phyloP scores from a whole-genome alignment of 1,139 yeast genomes.

The Citeromyces hawaiiensis region DNA sequence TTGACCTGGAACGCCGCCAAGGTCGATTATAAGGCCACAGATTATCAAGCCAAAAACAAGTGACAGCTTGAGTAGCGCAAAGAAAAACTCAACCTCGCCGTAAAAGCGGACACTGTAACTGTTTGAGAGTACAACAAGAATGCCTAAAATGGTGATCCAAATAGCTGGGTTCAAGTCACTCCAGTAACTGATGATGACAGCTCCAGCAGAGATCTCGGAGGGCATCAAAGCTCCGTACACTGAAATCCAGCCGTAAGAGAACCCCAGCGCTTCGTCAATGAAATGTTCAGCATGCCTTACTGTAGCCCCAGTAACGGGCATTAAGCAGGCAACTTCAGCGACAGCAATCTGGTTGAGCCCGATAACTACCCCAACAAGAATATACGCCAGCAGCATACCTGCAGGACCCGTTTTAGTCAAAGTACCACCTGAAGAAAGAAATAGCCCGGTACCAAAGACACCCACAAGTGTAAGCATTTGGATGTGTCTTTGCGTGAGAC shows the following conservation, averaged over 20 bases:
- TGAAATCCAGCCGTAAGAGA: constrained; percentile 63
- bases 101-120: too few relatives aligned
- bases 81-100: constrained; percentile 1
- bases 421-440: constrained; percentile 54
- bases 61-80: not conserved
- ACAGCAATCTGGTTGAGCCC: constrained; percentile 57
- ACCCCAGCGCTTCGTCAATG: constrained; percentile 61
- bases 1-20: constrained; percentile 1
- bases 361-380: constrained; percentile 31
- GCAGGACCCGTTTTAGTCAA: constrained; percentile 60
- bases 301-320: constrained; percentile 65
- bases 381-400: constrained; percentile 42
- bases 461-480: constrained; percentile 88
- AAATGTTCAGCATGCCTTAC: constrained; percentile 48
- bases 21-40: not conserved
- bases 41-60: not conserved
- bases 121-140: constrained; percentile 24
- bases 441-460: constrained; percentile 59
- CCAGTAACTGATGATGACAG: constrained; percentile 60
- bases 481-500: constrained; percentile 57
- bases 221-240: constrained; percentile 57
- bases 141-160: constrained; percentile 35
- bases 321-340: constrained; percentile 55
- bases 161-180: constrained; percentile 24
- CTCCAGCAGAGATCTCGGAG: constrained; percentile 58